These are phyloP conservation scores for Jatropha curcas DNA, from an alignment of 345 rosid genomes.

Conservation along the genomic window DNA sequence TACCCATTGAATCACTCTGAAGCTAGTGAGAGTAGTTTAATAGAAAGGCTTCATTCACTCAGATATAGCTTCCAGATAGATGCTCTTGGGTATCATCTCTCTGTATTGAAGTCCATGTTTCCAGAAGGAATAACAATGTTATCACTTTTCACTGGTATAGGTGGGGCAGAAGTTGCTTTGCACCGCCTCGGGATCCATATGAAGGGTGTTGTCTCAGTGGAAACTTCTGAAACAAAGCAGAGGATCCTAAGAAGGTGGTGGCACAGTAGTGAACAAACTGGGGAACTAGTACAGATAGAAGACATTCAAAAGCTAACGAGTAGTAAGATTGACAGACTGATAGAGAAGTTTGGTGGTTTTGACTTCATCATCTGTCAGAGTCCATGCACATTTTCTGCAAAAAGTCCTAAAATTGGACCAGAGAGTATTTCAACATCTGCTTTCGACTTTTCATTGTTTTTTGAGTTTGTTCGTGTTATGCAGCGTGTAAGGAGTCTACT, in stretches of 20 bases:
- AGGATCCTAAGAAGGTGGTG: constrained; percentile 75
- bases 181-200: constrained; percentile 68
- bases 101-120: constrained; percentile 64
- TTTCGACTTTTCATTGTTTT: constrained; percentile 64
- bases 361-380: constrained; percentile 78
- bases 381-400: constrained; percentile 42
- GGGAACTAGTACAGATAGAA: constrained; percentile 75
- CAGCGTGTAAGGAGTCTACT: constrained; percentile 59
- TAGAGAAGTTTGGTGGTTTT: constrained; percentile 55
- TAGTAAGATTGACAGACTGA: constrained; percentile 47
- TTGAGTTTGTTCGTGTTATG: constrained; percentile 69
- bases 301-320: constrained; percentile 59
- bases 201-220: constrained; percentile 72
- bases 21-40: constrained; percentile 34
- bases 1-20: constrained; percentile 71
- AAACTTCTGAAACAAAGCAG: constrained; percentile 53
- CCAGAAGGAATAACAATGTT: constrained; percentile 71
- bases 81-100: constrained; percentile 79
- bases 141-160: constrained; percentile 74
- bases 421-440: constrained; percentile 15
- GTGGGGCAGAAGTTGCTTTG: constrained; percentile 73
- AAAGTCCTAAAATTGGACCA: constrained; percentile 18
- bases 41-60: constrained; percentile 57
- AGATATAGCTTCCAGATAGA: constrained; percentile 76
- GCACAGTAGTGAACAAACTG: constrained; percentile 62